Base-by-base conservation (phyloP, 1,284 basidiomycete genomes). In the Ustilago trichophora region DNA sequence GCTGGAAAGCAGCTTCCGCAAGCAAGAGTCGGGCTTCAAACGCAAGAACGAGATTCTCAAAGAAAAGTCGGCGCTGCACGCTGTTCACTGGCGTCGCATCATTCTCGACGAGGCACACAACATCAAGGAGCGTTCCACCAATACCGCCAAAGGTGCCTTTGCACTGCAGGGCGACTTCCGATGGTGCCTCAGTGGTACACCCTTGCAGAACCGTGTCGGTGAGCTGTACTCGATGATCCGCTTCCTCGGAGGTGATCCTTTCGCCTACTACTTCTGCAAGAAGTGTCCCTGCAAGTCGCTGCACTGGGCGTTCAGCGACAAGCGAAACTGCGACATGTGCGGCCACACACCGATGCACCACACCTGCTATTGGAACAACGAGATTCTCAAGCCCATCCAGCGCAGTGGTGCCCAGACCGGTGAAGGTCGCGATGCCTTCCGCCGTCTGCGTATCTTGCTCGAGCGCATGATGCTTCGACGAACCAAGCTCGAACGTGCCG, bases 141-240 rank as follows among this genome's bases (percentile, higher is more conserved):
- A 97, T 79, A 98, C 95, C 0, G 94, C 96, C 2, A 98, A 97
- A 82, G 93, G 92, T 10, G 87, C 93, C 0, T 99, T 98, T 80
- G 91, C 93, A 46, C 85, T 98, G 5, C 83, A 90, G 46, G 88
- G 90, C 52, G 87, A 87, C 57, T 92, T 88, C 73, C 88, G 88
- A 64, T 99, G 96, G 96, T 98, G 96, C 82, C 85, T 99, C 26
- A 97, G 93, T 22, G 96, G 95, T n/a, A 97, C 94, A n/a, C 94
- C 93, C 0, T 70, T 83, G 32, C 83, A 98, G 82, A 82, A 82
- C 50, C 73, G 95, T 63, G 96, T 99, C 13, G 96, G 96, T 67
- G 96, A 99, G 82, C 84, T 99, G 35, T 99, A 98, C 84, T 96
- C 93, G 81, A 87, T 98, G 54, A 89, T 99, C 56, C 76, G 78